A percentile compares a stretch with the other conserved stretches of the same genome.
Conservation (phyloP, 768 basidiomycete species). For the Suillus clintonianus region DNA sequence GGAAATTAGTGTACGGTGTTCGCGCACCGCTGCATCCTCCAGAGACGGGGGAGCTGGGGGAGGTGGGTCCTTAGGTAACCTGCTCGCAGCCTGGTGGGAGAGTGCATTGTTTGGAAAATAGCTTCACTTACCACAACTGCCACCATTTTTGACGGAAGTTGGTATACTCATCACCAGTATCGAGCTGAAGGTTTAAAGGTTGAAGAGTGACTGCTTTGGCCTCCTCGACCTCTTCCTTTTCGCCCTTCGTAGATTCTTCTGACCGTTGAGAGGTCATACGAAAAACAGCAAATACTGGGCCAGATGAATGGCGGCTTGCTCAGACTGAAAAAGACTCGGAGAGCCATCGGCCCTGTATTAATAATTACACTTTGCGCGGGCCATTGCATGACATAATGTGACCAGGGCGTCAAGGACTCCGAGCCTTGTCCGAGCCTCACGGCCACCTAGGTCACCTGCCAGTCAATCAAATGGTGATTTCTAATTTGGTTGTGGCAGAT, state of each 20-base stretch:
- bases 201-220: neutral
- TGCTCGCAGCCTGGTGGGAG: conserved; percentile 17
- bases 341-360: neutral
- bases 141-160: conserved; percentile 51
- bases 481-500: too few relatives aligned
- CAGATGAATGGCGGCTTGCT: neutral
- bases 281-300: neutral
- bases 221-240: neutral
- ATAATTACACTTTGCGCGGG: too few relatives aligned
- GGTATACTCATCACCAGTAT: conserved; percentile 39
- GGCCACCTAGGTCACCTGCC: neutral
- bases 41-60: conserved; percentile 56
- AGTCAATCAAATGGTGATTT: neutral
- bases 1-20: neutral
- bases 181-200: conserved; percentile 34
- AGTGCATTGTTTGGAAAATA: neutral
- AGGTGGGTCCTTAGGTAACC: conserved; percentile 62
- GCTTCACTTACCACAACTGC: conserved; percentile 50
- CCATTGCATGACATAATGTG: too few relatives aligned
- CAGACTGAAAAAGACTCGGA: neutral
- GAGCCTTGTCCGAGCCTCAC: too few relatives aligned
- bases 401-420: too few relatives aligned
- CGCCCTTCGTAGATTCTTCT: neutral
- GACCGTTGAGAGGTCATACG: neutral
- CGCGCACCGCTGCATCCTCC: conserved; percentile 51